Percentiles rank a stretch among this genome's conserved stretches.
phyloP scores from a whole-genome alignment of 352 stramenopile species.

The Pythium volutum region DNA sequence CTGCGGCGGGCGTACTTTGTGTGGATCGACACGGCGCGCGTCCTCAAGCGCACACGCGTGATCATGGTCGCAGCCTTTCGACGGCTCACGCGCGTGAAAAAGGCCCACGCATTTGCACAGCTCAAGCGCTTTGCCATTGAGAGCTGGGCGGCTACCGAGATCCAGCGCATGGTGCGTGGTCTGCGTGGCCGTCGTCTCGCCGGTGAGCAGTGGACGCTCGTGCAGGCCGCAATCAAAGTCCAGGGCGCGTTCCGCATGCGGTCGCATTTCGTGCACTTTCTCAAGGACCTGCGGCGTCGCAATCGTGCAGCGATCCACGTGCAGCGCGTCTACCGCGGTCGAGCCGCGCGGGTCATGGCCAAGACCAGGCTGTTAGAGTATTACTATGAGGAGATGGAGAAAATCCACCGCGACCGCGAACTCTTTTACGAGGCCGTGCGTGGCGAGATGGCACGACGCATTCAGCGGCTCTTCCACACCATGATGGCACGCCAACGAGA shows the following conservation, averaged over 20 bases:
- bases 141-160: slow-evolving; percentile 49
- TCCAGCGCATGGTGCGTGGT: slow-evolving; percentile 58
- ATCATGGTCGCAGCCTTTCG: slow-evolving; percentile 31
- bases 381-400: slow-evolving; percentile 59
- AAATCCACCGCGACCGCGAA: slow-evolving; percentile 49
- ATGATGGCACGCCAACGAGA: slow-evolving; percentile 29
- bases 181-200: slow-evolving; percentile 36
- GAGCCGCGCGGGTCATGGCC: slow-evolving; percentile 39
- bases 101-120: slow-evolving; percentile 34
- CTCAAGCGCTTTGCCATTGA: slow-evolving; percentile 42
- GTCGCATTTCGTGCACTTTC: slow-evolving; percentile 47
- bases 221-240: slow-evolving; percentile 54
- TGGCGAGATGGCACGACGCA: slow-evolving; percentile 34
- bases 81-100: slow-evolving; percentile 34
- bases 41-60: slow-evolving; percentile 35
- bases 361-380: slow-evolving; percentile 35
- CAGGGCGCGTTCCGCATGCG: slow-evolving; percentile 68
- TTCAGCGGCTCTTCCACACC: slow-evolving; percentile 44
- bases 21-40: slow-evolving; percentile 33
- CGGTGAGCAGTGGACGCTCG: slow-evolving; percentile 30
- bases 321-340: slow-evolving; percentile 61
- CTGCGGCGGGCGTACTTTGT: slow-evolving; percentile 37
- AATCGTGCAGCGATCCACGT: slow-evolving; percentile 53
- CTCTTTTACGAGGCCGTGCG: slow-evolving; percentile 40
- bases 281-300: slow-evolving; percentile 36